phyloP scores from a whole-genome alignment of 169 alveolate species.

The Plasmodium fragile region DNA sequence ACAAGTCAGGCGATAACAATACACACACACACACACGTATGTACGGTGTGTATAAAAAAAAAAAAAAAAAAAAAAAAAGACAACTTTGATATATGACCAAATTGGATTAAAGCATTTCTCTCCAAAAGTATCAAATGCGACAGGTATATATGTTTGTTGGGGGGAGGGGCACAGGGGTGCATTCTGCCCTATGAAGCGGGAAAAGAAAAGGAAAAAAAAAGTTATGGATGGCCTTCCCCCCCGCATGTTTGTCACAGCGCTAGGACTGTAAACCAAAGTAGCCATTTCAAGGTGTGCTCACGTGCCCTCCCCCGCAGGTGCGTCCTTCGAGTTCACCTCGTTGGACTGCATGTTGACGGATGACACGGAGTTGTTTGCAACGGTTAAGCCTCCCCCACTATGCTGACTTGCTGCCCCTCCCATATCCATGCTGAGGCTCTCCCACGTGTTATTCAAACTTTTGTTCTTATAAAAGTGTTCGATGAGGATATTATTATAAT shows the following conservation, averaged over 20 bases:
- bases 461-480: conserved; percentile 71
- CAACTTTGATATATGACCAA: neutral
- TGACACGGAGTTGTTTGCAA: neutral
- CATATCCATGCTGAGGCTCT: conserved; percentile 1
- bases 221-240: neutral
- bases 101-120: neutral
- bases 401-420: neutral
- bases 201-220: too few relatives aligned
- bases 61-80: neutral
- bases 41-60: neutral
- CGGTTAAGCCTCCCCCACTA: neutral
- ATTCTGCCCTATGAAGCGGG: neutral
- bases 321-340: conserved; percentile 19
- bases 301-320: neutral
- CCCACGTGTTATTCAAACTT: conserved; percentile 67
- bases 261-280: neutral
- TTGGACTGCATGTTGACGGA: neutral
- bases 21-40: neutral
- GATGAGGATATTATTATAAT: conserved; percentile 37
- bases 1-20: neutral
- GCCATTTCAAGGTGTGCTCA: neutral
- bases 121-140: neutral
- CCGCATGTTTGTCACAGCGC: neutral
- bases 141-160: neutral
- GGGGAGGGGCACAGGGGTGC: neutral